phyloP scores from a whole-genome alignment of 192 early-diverging fungal species.

The Entophlyctis luteolus region DNA sequence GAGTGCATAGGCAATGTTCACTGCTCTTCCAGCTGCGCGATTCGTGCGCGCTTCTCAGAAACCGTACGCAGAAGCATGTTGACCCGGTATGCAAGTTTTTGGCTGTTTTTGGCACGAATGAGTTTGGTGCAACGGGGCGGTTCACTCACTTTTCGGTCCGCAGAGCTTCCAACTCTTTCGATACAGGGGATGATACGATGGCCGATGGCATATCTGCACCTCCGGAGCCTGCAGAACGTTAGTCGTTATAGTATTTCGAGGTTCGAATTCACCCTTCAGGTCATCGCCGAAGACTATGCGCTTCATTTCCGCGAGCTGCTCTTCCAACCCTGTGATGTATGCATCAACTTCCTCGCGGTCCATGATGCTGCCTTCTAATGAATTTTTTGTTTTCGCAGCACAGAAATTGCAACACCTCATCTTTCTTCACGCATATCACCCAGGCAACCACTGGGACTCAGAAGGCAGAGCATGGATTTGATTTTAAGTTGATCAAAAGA shows the following conservation, averaged over 20 bases:
- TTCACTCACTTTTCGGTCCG: neutral
- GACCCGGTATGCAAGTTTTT: constrained; percentile 25
- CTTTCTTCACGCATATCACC: too few relatives aligned
- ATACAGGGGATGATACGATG: neutral
- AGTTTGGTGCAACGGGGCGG: neutral
- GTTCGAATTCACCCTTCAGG: neutral
- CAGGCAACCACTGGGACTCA: too few relatives aligned
- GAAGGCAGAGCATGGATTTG: too few relatives aligned
- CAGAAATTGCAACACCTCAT: too few relatives aligned
- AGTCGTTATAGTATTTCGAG: neutral
- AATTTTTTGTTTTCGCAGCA: too few relatives aligned
- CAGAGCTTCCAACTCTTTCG: neutral
- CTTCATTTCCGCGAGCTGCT: constrained; percentile 21
- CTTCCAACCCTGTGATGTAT: constrained; percentile 17
- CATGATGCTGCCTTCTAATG: too few relatives aligned
- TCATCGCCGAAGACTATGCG: neutral
- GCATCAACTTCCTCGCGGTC: constrained; percentile 7
- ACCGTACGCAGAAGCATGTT: constrained; percentile 12
- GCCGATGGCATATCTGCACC: neutral
- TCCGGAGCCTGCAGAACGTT: neutral
- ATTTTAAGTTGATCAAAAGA: too few relatives aligned
- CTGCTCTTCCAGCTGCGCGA: constrained; percentile 10
- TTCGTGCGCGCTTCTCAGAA: constrained; percentile 3
- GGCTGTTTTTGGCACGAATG: constrained; percentile 16
- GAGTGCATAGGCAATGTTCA: too few relatives aligned